A percentile compares a stretch with the other conserved stretches of the same genome.
These are phyloP conservation scores for Prunus fruticosa DNA, from an alignment of 306 rosid genomes.

Conservation along the genomic window DNA sequence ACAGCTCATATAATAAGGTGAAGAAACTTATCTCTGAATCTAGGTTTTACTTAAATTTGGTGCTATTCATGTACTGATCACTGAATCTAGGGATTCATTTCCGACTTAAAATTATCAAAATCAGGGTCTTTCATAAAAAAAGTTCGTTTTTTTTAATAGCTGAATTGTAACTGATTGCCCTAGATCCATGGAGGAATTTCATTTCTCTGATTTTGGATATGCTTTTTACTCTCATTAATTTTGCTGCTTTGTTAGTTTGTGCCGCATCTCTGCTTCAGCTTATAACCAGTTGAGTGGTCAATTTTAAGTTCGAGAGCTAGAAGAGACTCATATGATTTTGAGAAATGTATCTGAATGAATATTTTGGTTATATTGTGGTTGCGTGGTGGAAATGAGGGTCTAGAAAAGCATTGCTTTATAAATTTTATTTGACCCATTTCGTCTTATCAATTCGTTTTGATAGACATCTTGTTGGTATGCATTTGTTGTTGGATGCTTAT, in stretches of 20 bases:
- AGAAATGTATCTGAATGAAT: not conserved
- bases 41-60: not conserved
- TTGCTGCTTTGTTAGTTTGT: not conserved
- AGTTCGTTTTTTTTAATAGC: not conserved
- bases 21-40: not conserved
- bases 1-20: conserved; percentile 8
- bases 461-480: not conserved
- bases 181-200: conserved; percentile 1
- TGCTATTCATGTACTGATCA: not conserved
- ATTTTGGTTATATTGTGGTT: not conserved
- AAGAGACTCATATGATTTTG: not conserved
- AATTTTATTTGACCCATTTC: not conserved
- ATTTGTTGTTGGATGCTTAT: not conserved
- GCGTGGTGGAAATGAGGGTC: not conserved
- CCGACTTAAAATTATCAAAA: not conserved
- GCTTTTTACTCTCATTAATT: not conserved
- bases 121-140: not conserved
- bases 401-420: not conserved
- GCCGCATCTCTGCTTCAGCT: not conserved
- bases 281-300: not conserved
- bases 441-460: not conserved
- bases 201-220: not conserved
- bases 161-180: not conserved
- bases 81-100: conserved; percentile 17
- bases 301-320: not conserved